phyloP scores from a whole-genome alignment of 148 eudicot species.

The Spergularia marina region DNA sequence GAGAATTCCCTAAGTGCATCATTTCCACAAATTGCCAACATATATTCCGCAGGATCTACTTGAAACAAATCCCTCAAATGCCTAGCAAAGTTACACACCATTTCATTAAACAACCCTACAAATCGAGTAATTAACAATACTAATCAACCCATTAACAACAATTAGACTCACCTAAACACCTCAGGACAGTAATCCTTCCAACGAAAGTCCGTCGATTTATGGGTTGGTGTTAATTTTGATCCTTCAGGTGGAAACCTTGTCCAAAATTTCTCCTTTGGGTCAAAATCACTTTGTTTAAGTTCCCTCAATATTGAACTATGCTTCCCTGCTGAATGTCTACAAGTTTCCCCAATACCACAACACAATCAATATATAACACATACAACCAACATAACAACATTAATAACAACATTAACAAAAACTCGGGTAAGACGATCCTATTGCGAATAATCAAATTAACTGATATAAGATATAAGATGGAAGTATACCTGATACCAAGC shows the following conservation, averaged over 20 bases:
- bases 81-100: conserved; percentile 34
- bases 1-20: conserved; percentile 93
- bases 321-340: conserved; percentile 78
- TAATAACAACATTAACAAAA: too few species aligned
- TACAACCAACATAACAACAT: too few species aligned
- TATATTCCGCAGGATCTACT: conserved; percentile 95
- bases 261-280: conserved; percentile 92
- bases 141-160: conserved; percentile 8
- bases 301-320: conserved; percentile 65
- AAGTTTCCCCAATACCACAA: neutral
- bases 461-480: too few species aligned
- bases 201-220: conserved; percentile 75
- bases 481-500: conserved; percentile 66
- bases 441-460: too few species aligned
- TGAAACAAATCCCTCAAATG: conserved; percentile 82
- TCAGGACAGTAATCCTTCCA: conserved; percentile 98
- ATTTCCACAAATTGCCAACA: conserved; percentile 88
- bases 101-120: conserved; percentile 8
- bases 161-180: conserved; percentile 66
- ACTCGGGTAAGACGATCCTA: too few species aligned
- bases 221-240: conserved; percentile 78
- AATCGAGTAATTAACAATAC: neutral
- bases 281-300: conserved; percentile 69
- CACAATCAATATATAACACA: neutral
- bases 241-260: conserved; percentile 93